These are phyloP conservation scores for Casuarina cunninghamiana DNA, from an alignment of 306 rosid species.

Conservation along the genomic window DNA sequence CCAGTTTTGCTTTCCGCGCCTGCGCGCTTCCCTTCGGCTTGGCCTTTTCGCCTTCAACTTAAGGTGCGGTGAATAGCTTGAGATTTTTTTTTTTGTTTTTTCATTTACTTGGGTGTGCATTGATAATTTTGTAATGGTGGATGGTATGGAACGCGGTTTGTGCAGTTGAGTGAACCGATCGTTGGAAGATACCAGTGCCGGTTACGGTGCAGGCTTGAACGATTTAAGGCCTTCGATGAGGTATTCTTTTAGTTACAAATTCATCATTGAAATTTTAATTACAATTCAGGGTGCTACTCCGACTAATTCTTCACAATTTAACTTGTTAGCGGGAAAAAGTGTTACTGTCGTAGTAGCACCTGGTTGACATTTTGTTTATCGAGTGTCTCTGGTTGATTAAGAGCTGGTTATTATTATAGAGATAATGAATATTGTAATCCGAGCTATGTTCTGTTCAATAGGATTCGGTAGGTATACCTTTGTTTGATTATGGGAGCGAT, in stretches of 20 bases:
- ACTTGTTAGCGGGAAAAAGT: too few species aligned
- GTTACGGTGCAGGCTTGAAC: slow-evolving; percentile 26
- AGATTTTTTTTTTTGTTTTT: not conserved
- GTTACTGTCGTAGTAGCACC: too few species aligned
- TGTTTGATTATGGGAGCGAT: slow-evolving; percentile 56
- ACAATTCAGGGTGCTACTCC: too few species aligned
- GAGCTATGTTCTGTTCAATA: slow-evolving; percentile 22
- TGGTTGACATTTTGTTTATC: too few species aligned
- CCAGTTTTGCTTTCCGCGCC: slow-evolving; percentile 17
- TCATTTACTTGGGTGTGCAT: not conserved
- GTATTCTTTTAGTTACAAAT: slow-evolving; percentile 30
- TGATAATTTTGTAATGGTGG: too few species aligned
- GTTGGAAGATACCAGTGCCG: slow-evolving; percentile 22
- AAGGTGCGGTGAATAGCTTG: slow-evolving; percentile 12
- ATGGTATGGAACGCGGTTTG: not conserved
- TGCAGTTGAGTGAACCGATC: slow-evolving; percentile 45
- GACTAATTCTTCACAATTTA: too few species aligned
- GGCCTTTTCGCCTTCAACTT: not conserved
- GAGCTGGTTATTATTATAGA: not conserved
- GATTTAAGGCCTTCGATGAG: slow-evolving; percentile 52
- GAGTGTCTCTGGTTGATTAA: not conserved
- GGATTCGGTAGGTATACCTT: slow-evolving; percentile 62
- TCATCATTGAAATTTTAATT: not conserved
- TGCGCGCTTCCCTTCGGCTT: slow-evolving; percentile 9
- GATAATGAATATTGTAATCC: slow-evolving; percentile 12